A percentile compares a stretch with the other conserved stretches of the same genome.
These are phyloP conservation scores for Zymoseptoria tritici DNA, from an alignment of 2,329 filamentous ascomycete species.

Conservation along the genomic window DNA sequence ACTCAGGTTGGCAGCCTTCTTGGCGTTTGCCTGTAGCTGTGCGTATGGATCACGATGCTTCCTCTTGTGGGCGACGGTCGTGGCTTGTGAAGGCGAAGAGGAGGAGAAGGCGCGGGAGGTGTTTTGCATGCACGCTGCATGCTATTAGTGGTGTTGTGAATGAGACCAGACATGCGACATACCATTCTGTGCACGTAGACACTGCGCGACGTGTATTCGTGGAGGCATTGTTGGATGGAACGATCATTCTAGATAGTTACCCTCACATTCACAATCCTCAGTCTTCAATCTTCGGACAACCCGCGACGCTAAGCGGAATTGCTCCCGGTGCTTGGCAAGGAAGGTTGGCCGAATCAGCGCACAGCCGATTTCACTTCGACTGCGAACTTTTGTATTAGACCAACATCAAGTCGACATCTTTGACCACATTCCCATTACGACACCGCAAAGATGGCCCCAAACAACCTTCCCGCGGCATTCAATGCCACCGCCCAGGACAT, in stretches of 20 bases:
- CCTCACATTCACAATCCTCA: conserved; percentile 3
- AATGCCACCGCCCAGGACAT: conserved; percentile 97
- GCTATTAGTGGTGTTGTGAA: conserved; percentile 1
- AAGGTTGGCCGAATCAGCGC: not conserved
- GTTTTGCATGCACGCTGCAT: conserved; percentile 9
- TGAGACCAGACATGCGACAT: conserved; percentile 1
- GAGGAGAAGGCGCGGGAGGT: conserved; percentile 45
- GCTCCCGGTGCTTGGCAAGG: not conserved
- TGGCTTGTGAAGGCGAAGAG: conserved; percentile 57
- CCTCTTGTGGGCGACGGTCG: conserved; percentile 49
- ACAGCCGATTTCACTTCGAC: not conserved
- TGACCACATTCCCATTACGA: conserved; percentile 7
- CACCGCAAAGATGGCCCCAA: conserved; percentile 76
- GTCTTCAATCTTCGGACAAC: conserved; percentile 2
- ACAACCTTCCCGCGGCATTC: conserved; percentile 90
- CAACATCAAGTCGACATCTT: conserved; percentile 5
- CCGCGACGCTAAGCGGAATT: not conserved
- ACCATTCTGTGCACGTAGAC: conserved; percentile 38
- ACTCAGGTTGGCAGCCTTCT: conserved; percentile 74
- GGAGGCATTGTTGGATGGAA: conserved; percentile 35
- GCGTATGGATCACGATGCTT: conserved; percentile 74
- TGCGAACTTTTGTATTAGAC: too few relatives aligned
- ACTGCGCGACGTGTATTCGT: conserved; percentile 38
- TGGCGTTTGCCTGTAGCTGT: conserved; percentile 70
- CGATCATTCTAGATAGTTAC: not conserved